Evolutionary conservation across 2,329 filamentous ascomycete genomes (phyloP).

Genomic region (Onygenales sp.): DNA sequence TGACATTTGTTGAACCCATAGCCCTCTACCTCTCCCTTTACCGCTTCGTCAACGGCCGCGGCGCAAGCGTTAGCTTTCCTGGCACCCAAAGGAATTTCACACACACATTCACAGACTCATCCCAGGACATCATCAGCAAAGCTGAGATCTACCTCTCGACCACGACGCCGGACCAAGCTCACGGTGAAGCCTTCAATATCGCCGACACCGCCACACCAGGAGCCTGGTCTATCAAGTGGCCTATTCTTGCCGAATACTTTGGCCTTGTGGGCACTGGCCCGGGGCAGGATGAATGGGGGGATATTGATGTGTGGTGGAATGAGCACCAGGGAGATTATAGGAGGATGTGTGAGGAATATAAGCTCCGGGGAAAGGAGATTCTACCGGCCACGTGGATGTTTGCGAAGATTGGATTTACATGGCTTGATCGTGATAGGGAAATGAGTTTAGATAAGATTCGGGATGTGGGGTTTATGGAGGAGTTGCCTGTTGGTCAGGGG

Average conservation of each 20-base stretch:
- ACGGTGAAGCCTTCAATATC: conserved; percentile 18
- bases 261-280: conserved; percentile 12
- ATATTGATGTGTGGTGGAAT: conserved; percentile 15
- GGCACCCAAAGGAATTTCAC: conserved; percentile 26
- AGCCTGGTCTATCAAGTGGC: conserved; percentile 14
- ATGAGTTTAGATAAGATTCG: conserved; percentile 17
- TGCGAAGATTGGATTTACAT: conserved; percentile 8
- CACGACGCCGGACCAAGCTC: conserved; percentile 8
- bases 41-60: conserved; percentile 26
- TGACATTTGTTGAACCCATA: conserved; percentile 33
- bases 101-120: conserved; percentile 27
- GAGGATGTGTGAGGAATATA: conserved; percentile 15
- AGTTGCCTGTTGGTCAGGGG: conserved; percentile 11
- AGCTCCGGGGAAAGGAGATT: conserved; percentile 9
- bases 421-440: conserved; percentile 14
- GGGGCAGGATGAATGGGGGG: conserved; percentile 3
- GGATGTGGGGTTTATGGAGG: conserved; percentile 15
- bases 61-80: conserved; percentile 27
- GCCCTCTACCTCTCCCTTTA: conserved; percentile 31
- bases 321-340: conserved; percentile 12
- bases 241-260: conserved; percentile 14
- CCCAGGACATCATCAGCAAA: conserved; percentile 22
- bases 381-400: conserved; percentile 11
- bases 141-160: conserved; percentile 19
- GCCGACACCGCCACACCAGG: conserved; percentile 14